Base-by-base conservation (phyloP, 106 monocot species). In the Platanthera guangdongensis region DNA sequence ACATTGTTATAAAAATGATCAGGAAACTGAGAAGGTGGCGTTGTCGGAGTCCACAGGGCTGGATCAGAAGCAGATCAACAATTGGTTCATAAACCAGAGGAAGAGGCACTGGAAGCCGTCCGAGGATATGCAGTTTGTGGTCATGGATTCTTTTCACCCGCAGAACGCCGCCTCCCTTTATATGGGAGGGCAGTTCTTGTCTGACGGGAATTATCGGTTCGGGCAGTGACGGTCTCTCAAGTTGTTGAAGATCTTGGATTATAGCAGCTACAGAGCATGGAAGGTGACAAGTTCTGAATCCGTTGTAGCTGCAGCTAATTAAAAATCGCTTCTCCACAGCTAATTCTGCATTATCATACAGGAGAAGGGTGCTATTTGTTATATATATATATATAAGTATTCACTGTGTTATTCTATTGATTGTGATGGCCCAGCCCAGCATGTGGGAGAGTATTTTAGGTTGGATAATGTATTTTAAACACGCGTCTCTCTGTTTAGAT, bases 71-170 rank as follows among this genome's bases (percentile, higher is more conserved):
- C 82, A 82, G 72, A 82, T 82, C 25, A 82, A 82, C 63, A 82
- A 82, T 45, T 82, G 82, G 82, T 82, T 82, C 71, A 82, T 82
- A 72, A 82, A 82, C 50, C 82, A 82, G 78, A 78, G 82, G 21
- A 82, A 82, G 45, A 47, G 82, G 15, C 82, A 82, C 64, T 82
- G 82, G 82, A 82, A 82, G 78, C 82, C 82, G 5, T 78, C 82
- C 0, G 82, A 82, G 12, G 82, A 82, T 51, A 75, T 83, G 83
- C 78, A 71, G 69, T 83, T 83, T 52, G 70, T 79, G 5, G 70
- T 75, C 6, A 83, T 79, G 79, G 69, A 83, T 57, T 74, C 76
- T 14, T 79, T 79, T 21, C 80, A 80, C 51, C 73, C 25, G 7
- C 80, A 51, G 72, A 82, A 82, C 25, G 72, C 80, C 19, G 70